Base-by-base conservation (phyloP, 768 basidiomycete genomes). In the Psilocybe tampanensis region DNA sequence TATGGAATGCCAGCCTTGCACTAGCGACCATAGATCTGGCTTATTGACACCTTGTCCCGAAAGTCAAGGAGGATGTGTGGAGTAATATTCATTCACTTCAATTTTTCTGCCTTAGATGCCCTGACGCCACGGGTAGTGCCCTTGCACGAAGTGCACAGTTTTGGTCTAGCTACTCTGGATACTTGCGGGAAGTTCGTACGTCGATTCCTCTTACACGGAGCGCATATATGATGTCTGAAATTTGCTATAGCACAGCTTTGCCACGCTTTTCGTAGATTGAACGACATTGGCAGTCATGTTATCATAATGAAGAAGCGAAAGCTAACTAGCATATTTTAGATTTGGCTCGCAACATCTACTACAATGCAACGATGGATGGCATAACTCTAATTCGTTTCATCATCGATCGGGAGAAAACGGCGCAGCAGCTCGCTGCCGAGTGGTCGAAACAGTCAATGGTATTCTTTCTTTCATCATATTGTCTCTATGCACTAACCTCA, bases 141-240 rank as follows among this genome's bases (percentile, higher is more conserved):
- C 71, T 92, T 9, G 85, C 89, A 15, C 77, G 89, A 47, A 92
- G 90, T 66, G 83, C 90, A 8, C 90, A 92, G 64, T 88, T 86
- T 64, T 92, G 90, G 90, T 90, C 90, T 3, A 90, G 88, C 55
- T 92, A 91, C 69, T 92, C 90, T 2, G 90, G 90, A 0, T 91
- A 92, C 70, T 76, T 92, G 49, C 82, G 90, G 43, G 89, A 92
- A 77, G 78, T 89, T 55, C 83, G 90, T 89, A 66, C 68, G 89
- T 83, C 42, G 22, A 44, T 23, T 41, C 42, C 50, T n/a, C 36
- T 51, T 50, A 21, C 41, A 33, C 29, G 22, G 22, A n/a, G 26
- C 56, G 47, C 60, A 62, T 55, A 63, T 59, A 60, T 44, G n/a
- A n/a, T n/a, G n/a, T 48, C 54, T 50, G 32, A 32, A 45, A 50